Evolutionary conservation across 2,329 filamentous ascomycete genomes (phyloP), one percentile per base, ranked within the genome.

Genomic region (Teratosphaeria zuluensis): DNA sequence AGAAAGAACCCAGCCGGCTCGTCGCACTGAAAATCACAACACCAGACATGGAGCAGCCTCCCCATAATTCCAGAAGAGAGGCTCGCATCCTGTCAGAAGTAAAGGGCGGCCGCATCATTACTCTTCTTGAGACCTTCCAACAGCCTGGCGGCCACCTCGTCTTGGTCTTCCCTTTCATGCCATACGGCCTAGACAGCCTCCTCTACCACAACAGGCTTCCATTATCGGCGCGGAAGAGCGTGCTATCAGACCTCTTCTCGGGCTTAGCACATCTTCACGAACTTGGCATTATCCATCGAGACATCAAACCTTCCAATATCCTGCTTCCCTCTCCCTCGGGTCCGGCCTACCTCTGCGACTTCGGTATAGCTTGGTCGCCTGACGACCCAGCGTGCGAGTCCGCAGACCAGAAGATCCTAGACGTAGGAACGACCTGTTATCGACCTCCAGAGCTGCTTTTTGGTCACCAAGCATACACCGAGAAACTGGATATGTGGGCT

Each of bases 401-500:
- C 1, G 69, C 77, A 8, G 71, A 83, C 57, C 68, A 79, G 57
- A 97, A 97, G 74, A 88, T 96, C 56, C 86, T 94, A 7, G 95
- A 99, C 71, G 89, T 99, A 30, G 94, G 94, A 38, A 97, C 92
- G 1, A 92, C 92, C 0, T 84, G 88, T 54, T 99, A 99, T 74
- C 85, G 95, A 21, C 83, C 92, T 0, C 94, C 94, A 0, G 95
- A 99, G 69, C 82, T 92, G 0, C 79, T 99, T 6, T 97, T 99
- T 70, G 94, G 91, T 0, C 81, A 92, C 71, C 84, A 81, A 55
- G 76, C 78, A 0, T 99, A 99, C 69, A 82, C 81, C 1, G 72
- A 82, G 0, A 79, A 82, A 8, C 80, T 97, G 2, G 94, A 99
- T 72, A 84, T 97, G 75, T 99, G 95, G 94, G 88, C 86, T 3